Evolutionary conservation across 768 basidiomycete species (phyloP).

Genomic region (Kwoniella mangroviensis): DNA sequence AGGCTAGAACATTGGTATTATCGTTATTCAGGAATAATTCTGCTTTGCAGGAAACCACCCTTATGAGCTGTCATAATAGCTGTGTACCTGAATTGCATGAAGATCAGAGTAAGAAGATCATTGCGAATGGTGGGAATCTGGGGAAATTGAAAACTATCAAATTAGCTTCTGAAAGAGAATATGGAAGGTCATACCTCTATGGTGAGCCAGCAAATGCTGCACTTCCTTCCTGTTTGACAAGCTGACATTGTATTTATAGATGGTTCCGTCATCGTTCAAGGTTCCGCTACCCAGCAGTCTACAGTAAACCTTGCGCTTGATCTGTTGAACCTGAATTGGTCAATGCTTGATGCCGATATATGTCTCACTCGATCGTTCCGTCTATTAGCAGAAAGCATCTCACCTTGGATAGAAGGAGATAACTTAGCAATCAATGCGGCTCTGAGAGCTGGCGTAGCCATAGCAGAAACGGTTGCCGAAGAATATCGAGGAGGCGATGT

Average conservation of each 20-base stretch:
- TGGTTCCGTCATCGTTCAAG: constrained; percentile 23
- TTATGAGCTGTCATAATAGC: constrained; percentile 71
- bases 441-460: constrained; percentile 66
- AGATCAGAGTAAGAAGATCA: constrained; percentile 63
- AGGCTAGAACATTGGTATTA: constrained; percentile 34
- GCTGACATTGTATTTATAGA: constrained; percentile 24
- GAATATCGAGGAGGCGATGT: constrained; percentile 80
- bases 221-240: background rate
- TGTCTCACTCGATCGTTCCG: constrained; percentile 79
- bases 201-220: constrained; percentile 58
- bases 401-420: constrained; percentile 70
- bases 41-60: constrained; percentile 64
- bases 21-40: constrained; percentile 39
- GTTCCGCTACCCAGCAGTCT: constrained; percentile 53
- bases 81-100: constrained; percentile 77
- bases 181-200: constrained; percentile 80
- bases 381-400: constrained; percentile 67
- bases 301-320: constrained; percentile 67
- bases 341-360: constrained; percentile 77
- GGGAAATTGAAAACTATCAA: constrained; percentile 69
- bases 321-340: constrained; percentile 85
- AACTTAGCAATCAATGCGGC: constrained; percentile 65
- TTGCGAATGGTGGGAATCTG: constrained; percentile 64
- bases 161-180: constrained; percentile 71
- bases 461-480: constrained; percentile 69